phyloP scores from a whole-genome alignment of 2,329 filamentous ascomycete species.

The Neopestalotiopsis sp. region DNA sequence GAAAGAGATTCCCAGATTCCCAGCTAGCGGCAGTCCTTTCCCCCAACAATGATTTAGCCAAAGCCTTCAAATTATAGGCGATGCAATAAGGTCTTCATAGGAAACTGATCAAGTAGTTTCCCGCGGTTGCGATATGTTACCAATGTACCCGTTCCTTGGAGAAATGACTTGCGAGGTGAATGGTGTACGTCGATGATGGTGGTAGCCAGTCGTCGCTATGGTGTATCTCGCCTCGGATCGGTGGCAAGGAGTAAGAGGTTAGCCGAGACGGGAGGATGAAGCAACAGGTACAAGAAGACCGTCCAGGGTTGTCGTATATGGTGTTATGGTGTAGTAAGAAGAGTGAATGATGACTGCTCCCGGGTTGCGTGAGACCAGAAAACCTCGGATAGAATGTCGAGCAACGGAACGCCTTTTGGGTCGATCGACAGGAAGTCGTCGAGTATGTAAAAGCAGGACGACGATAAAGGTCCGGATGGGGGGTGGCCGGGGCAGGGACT shows the following conservation, averaged over 20 bases:
- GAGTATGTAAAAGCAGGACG: neutral
- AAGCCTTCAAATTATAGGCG: neutral
- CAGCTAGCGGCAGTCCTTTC: constrained; percentile 25
- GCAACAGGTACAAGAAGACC: neutral
- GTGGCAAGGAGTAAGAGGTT: neutral
- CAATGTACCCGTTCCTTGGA: neutral
- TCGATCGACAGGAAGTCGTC: constrained; percentile 1
- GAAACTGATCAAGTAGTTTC: neutral
- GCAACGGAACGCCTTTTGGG: neutral
- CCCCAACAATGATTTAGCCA: constrained; percentile 31
- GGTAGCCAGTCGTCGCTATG: neutral
- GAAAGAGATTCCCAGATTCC: neutral
- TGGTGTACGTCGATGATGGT: neutral
- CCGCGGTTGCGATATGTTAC: neutral
- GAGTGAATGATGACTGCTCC: constrained; percentile 4
- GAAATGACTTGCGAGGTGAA: neutral
- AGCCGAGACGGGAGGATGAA: neutral
- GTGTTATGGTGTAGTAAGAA: neutral
- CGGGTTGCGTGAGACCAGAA: neutral
- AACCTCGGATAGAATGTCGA: neutral
- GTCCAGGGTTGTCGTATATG: neutral
- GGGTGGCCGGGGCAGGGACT: neutral
- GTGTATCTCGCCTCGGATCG: neutral
- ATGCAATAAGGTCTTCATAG: constrained; percentile 20
- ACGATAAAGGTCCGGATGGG: constrained; percentile 18